phyloP scores from a whole-genome alignment of 2,329 filamentous ascomycete species.

The Botryotinia convoluta region DNA sequence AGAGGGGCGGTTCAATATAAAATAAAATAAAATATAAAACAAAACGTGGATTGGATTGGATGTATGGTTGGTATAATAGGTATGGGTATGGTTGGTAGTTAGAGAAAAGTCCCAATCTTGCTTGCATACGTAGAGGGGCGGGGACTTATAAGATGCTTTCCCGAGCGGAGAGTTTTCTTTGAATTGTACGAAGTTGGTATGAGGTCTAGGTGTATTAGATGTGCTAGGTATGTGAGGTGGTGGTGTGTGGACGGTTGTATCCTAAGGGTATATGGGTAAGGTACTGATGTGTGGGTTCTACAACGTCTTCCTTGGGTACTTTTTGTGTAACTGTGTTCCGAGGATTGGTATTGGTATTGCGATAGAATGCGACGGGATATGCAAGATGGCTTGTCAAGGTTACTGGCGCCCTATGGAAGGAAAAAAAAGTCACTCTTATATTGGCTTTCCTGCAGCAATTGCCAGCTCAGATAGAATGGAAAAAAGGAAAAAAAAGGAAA shows the following conservation, averaged over 20 bases:
- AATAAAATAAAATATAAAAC: no score
- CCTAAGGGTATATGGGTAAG: conserved; percentile 8
- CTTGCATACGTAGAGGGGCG: conserved; percentile 20
- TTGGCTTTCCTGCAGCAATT: conserved; percentile 16
- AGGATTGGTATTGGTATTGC: conserved; percentile 9
- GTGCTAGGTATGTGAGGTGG: background rate
- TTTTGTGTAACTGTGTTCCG: background rate
- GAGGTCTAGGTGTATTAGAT: background rate
- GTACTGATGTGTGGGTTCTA: conserved; percentile 16
- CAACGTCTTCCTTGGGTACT: conserved; percentile 1
- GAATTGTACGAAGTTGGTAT: background rate
- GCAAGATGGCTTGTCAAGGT: conserved; percentile 22
- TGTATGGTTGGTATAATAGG: background rate
- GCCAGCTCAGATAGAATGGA: conserved; percentile 14
- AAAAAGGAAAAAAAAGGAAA: background rate
- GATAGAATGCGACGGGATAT: conserved; percentile 13
- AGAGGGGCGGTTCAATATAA: background rate
- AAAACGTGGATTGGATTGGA: background rate
- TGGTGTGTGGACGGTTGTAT: conserved; percentile 10
- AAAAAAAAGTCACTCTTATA: background rate
- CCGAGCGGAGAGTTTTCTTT: conserved; percentile 10
- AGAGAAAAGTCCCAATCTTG: background rate
- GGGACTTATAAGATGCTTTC: conserved; percentile 14
- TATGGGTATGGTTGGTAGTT: background rate
- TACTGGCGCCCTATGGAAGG: conserved; percentile 1